Base-by-base conservation (phyloP, 1,139 yeast genomes). In the Martiniozyma asiatica region DNA sequence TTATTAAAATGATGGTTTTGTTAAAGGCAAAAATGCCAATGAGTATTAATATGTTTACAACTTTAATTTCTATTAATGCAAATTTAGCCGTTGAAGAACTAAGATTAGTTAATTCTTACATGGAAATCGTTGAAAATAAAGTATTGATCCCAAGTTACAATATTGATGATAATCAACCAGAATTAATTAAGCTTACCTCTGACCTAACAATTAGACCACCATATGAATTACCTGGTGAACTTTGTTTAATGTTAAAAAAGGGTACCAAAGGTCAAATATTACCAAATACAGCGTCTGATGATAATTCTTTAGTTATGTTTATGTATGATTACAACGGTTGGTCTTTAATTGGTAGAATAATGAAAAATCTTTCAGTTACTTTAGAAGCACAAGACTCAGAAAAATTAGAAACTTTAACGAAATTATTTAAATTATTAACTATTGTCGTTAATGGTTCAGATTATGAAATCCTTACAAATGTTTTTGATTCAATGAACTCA, bases 241-340 rank as follows among this genome's bases (percentile, higher is more conserved):
- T 69, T 14, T 61, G 73, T 1, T 48, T 70, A 30, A 41, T 62
- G 8, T 51, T 70, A 29, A 49, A 53, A 12, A 49, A 48, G n/a
- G 75, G 77, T 4, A 78, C 94, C 0, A 68, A 63, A 36, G 96
- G 89, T 3, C 77, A 76, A 41, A 54, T 81, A 1, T 53, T 82
- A 20, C 72, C 81, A 10, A 56, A 57, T 20, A 47, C 47, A 20
- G 44, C 48, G 13, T 14, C 18, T 9, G 32, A 30, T 20, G 25
- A 32, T 22, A 12, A 33, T 17, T 13, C 25, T 8, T 64, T 73
- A 5, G 62, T 81, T 24, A 78, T 79, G 1, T 85, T 89, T 58
- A 58, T 77, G 25, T 71, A 78, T 49, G 64, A 67, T 5, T 84
- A 75, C 47, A 80, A 75, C 48, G 97, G 96, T 1, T 84, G 96